These are phyloP conservation scores for Moesziomyces sp. DNA, from an alignment of 1,284 basidiomycete species.

Conservation along the genomic window DNA sequence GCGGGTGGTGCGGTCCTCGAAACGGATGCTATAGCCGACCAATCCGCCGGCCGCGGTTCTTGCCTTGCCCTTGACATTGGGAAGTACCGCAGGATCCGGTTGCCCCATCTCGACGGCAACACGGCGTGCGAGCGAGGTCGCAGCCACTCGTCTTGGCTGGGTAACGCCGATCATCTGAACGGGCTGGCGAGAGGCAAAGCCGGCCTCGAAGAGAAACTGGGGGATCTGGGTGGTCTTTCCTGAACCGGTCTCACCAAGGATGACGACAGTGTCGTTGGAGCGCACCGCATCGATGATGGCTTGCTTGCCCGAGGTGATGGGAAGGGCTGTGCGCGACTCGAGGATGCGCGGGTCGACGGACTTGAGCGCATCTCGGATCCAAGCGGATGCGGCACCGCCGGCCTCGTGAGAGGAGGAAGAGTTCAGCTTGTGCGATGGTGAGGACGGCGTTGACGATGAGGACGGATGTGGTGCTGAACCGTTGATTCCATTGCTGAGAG, in stretches of 20 bases:
- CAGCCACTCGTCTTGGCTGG: constrained; percentile 92
- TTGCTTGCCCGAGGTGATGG: constrained; percentile 57
- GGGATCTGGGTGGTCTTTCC: constrained; percentile 84
- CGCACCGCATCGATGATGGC: constrained; percentile 62
- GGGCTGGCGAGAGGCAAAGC: constrained; percentile 57
- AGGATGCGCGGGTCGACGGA: constrained; percentile 38
- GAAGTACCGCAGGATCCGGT: constrained; percentile 47
- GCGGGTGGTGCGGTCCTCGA: constrained; percentile 81
- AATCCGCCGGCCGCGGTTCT: constrained; percentile 62
- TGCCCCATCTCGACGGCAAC: constrained; percentile 85
- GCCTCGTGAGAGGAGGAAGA: constrained; percentile 8
- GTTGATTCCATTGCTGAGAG: neutral
- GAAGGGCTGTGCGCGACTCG: constrained; percentile 48
- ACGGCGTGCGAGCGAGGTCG: constrained; percentile 87
- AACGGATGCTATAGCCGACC: constrained; percentile 95
- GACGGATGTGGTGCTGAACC: neutral
- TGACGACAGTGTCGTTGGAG: constrained; percentile 85
- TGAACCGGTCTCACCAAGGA: constrained; percentile 95
- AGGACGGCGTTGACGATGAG: constrained; percentile 8
- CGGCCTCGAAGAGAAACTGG: constrained; percentile 78
- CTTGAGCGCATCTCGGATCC: constrained; percentile 33
- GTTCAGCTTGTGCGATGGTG: constrained; percentile 9
- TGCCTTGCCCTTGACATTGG: constrained; percentile 35
- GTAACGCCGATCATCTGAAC: constrained; percentile 74
- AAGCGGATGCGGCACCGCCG: constrained; percentile 7